phyloP scores from a whole-genome alignment of 257 asterid species.

The Buddleja alternifolia region DNA sequence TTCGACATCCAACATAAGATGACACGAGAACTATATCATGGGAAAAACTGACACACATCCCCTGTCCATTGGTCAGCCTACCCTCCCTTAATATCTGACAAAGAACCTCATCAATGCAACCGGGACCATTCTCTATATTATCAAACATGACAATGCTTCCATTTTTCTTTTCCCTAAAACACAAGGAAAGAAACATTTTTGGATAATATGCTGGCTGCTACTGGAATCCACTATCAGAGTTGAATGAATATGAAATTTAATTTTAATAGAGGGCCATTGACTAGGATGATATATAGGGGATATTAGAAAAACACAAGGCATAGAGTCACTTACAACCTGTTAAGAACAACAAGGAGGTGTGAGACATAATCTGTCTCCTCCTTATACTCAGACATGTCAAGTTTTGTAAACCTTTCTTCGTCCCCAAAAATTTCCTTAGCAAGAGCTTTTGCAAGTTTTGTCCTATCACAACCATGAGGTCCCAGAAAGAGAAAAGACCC shows the following conservation, averaged over 20 bases:
- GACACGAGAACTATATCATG: conserved; percentile 26
- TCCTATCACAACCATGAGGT: conserved; percentile 25
- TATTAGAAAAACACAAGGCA: too few relatives aligned
- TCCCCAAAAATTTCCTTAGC: conserved; percentile 25
- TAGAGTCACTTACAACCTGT: too few relatives aligned
- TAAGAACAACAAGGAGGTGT: not conserved
- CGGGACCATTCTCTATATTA: conserved; percentile 14
- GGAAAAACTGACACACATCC: not conserved
- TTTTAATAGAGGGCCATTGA: too few relatives aligned
- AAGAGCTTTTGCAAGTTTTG: conserved; percentile 24
- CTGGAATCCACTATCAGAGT: too few relatives aligned
- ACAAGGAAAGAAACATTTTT: too few relatives aligned
- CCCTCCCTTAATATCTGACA: conserved; percentile 18
- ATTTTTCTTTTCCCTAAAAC: conserved; percentile 13
- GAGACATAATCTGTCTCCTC: not conserved
- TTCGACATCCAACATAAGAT: conserved; percentile 22
- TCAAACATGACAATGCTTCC: conserved; percentile 23
- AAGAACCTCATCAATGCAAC: not conserved
- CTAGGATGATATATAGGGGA: too few relatives aligned
- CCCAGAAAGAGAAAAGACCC: conserved; percentile 29
- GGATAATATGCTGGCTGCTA: too few relatives aligned
- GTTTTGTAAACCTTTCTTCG: not conserved
- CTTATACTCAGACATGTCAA: conserved; percentile 11
- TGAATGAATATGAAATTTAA: too few relatives aligned
- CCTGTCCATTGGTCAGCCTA: not conserved